Evolutionary conservation across 257 asterid species (phyloP).

Genomic region (Lithospermum erythrorhizon): DNA sequence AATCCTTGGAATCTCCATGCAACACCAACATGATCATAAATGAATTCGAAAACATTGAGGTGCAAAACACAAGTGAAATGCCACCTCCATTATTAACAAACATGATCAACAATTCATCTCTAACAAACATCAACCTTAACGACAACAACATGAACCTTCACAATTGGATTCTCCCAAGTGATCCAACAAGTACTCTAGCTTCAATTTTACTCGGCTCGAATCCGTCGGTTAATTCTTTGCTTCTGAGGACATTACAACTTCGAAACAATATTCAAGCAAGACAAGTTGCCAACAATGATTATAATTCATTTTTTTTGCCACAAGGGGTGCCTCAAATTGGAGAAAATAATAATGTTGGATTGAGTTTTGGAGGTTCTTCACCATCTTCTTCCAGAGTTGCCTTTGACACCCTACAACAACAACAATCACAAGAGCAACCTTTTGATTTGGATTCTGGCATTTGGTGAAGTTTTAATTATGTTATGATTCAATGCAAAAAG

Average conservation of each 20-base stretch:
- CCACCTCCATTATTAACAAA: conserved; percentile 2
- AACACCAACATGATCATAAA: conserved; percentile 26
- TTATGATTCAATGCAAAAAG: not conserved
- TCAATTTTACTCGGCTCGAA: conserved; percentile 19
- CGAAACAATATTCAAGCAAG: conserved; percentile 21
- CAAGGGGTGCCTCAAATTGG: conserved; percentile 17
- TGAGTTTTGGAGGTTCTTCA: conserved; percentile 21
- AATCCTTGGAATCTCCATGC: conserved; percentile 49
- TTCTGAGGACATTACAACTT: conserved; percentile 63
- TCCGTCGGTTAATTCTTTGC: conserved; percentile 47
- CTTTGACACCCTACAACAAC: conserved; percentile 25
- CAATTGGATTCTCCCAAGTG: conserved; percentile 23
- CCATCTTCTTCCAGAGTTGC: conserved; percentile 29
- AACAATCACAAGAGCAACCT: conserved; percentile 38
- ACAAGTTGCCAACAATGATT: conserved; percentile 1
- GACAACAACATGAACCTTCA: conserved; percentile 10
- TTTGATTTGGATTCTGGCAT: conserved; percentile 49
- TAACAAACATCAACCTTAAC: conserved; percentile 20
- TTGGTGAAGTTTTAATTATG: conserved; percentile 29
- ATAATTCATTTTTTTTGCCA: conserved; percentile 22
- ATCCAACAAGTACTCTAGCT: conserved; percentile 20
- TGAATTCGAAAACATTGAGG: conserved; percentile 46
- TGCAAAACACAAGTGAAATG: conserved; percentile 27
- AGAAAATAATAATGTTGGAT: conserved; percentile 24
- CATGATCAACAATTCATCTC: conserved; percentile 9